phyloP scores from a whole-genome alignment of 768 basidiomycete species.

The Thelephora ganbajun region DNA sequence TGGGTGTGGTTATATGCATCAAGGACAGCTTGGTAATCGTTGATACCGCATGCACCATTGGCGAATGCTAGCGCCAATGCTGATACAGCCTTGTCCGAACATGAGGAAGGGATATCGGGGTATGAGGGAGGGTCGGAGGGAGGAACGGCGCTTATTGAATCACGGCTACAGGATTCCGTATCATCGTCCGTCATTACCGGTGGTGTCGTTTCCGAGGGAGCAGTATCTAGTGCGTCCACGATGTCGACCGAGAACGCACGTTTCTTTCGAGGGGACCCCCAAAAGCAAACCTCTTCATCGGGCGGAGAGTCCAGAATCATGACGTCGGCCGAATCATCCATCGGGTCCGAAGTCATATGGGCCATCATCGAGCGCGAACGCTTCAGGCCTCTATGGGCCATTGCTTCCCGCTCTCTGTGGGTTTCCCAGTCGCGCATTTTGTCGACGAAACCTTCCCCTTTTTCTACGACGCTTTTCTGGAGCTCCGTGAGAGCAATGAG shows the following conservation, averaged over 20 bases:
- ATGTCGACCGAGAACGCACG: conserved; percentile 31
- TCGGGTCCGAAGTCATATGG: conserved; percentile 9
- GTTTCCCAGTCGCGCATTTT: conserved; percentile 66
- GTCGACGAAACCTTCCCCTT: conserved; percentile 51
- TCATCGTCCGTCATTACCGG: conserved; percentile 24
- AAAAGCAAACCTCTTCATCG: conserved; percentile 2
- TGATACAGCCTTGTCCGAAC: conserved; percentile 45
- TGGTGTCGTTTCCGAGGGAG: conserved; percentile 13
- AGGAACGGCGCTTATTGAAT: conserved; percentile 7
- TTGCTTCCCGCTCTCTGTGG: conserved; percentile 1
- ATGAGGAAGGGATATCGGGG: conserved; percentile 20
- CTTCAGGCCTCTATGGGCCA: background rate
- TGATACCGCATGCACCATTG: conserved; percentile 45
- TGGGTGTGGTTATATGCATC: conserved; percentile 20
- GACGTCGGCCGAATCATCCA: conserved; percentile 39
- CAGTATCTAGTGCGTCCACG: conserved; percentile 20
- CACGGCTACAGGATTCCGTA: conserved; percentile 5
- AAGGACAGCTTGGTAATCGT: conserved; percentile 39
- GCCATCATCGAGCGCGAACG: conserved; percentile 10
- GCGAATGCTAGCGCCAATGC: conserved; percentile 47
- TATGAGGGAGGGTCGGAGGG: conserved; percentile 19
- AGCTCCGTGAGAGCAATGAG: conserved; percentile 57
- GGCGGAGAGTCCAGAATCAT: conserved; percentile 32
- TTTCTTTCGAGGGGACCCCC: conserved; percentile 19
- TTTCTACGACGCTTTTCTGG: conserved; percentile 44